Base-by-base conservation (phyloP, 768 basidiomycete species). In the Lactarius sanguifluus region DNA sequence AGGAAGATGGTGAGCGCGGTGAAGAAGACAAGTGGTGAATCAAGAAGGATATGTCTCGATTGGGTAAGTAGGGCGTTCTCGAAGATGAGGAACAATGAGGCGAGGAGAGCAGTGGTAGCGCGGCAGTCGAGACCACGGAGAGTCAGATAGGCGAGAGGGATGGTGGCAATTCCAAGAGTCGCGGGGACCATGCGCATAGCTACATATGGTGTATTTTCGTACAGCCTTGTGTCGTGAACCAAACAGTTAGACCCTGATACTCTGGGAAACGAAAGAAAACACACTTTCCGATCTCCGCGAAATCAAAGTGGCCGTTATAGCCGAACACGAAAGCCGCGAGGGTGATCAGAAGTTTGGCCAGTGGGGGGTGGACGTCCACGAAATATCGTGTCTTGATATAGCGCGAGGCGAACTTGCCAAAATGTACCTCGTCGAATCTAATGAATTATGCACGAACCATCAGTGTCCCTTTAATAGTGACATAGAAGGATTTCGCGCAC, bases 341-440 rank as follows among this genome's bases (percentile, higher is more conserved):
- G 0, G 96, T 98, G 71, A 99, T 95, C 61, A 99, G 81, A 32
- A 99, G 82, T 73, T 98, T 99, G 8, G 97, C 97, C 20, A 99
- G 81, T 4, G 97, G 97, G 1, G 97, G 97, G 74, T 99, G 97
- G 2, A 99, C 96, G 75, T 99, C 97, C 73, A 91, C 89, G 73
- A 91, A 94, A 76, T 93, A 95, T 69, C 88, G 84, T 45, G 90
- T 89, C 81, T 92, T 92, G 82, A 98, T 92, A 75, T 98, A 98
- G 74, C 91, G 92, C 57, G 86, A 83, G 7, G 96, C 94, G 74
- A 98, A 98, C 76, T 97, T 97, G 67, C 96, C 96, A 76, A 98
- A 98, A 76, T 98, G 96, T 0, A 98, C 96, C 76, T 98, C 96
- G 75, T 98, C 96, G 76, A 98, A 98, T 52, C 96, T 97, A 72